Conservation (phyloP, 352 stramenopile species). For the Globisporangium splendens region DNA sequence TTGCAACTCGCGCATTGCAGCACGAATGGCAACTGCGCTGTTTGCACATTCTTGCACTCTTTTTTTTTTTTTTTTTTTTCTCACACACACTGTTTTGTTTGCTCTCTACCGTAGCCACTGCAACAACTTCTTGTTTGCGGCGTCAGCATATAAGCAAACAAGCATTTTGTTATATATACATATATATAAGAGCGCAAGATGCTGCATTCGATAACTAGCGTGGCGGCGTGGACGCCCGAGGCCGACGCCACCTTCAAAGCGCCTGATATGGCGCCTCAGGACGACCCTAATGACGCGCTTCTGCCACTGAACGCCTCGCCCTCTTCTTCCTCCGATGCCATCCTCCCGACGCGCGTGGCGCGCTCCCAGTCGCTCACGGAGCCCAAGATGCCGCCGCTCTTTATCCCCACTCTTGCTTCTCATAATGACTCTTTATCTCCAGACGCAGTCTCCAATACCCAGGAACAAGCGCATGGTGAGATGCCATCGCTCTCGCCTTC, state of each 20-base stretch:
- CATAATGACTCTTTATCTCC: too few relatives aligned
- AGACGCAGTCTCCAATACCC: too few relatives aligned
- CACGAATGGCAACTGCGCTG: neutral
- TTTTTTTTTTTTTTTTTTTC: neutral
- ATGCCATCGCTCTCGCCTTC: too few relatives aligned
- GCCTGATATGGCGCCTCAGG: neutral
- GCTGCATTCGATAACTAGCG: constrained; percentile 3
- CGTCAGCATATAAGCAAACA: constrained; percentile 1
- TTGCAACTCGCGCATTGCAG: too few relatives aligned
- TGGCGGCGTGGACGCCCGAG: constrained; percentile 1
- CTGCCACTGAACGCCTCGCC: neutral
- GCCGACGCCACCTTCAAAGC: neutral
- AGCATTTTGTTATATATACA: neutral
- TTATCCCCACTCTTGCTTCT: constrained; percentile 8
- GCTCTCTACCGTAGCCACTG: neutral
- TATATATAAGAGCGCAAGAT: too few relatives aligned
- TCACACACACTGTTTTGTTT: neutral
- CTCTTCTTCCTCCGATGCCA: neutral
- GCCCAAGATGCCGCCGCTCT: constrained; percentile 21
- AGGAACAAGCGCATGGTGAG: too few relatives aligned
- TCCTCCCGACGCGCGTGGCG: constrained; percentile 20
- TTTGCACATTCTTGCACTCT: neutral
- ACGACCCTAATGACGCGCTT: constrained; percentile 4
- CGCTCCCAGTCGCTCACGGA: constrained; percentile 47
- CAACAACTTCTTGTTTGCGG: neutral